phyloP scores from a whole-genome alignment of 371 early-diverging fungal species.

The Apophysomyces elegans region DNA sequence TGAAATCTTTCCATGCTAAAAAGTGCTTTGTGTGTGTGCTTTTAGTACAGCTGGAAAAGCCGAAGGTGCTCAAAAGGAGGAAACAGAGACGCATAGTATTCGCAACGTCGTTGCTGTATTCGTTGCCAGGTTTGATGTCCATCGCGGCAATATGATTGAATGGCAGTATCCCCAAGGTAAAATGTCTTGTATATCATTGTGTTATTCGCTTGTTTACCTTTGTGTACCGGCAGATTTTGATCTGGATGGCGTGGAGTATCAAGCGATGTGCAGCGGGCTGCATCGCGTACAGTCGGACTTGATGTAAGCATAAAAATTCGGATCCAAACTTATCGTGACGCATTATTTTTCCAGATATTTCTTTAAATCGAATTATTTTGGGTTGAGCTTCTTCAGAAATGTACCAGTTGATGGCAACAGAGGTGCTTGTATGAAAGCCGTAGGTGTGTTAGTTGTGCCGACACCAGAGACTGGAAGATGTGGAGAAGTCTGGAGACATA shows the following conservation, averaged over 20 bases:
- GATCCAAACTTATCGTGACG: not conserved
- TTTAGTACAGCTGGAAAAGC: not conserved
- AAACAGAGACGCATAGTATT: not conserved
- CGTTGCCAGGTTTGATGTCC: conserved; percentile 60
- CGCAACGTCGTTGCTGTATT: conserved; percentile 56
- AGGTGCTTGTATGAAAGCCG: conserved; percentile 63
- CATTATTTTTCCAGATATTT: conserved; percentile 48
- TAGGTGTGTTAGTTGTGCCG: conserved; percentile 59
- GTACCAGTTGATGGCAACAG: conserved; percentile 34
- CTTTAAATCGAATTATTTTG: conserved; percentile 45
- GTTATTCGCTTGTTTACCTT: no score
- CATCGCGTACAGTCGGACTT: conserved; percentile 57
- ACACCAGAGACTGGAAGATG: conserved; percentile 46
- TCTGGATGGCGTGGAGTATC: conserved; percentile 59
- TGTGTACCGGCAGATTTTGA: conserved; percentile 34
- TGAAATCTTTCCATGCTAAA: not conserved
- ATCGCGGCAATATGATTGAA: conserved; percentile 60
- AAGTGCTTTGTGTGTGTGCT: conserved; percentile 5
- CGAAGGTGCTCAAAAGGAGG: not conserved
- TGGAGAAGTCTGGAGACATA: conserved; percentile 58
- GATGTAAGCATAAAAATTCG: conserved; percentile 42
- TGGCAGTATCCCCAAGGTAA: conserved; percentile 62
- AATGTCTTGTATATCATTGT: not conserved
- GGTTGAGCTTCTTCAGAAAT: conserved; percentile 58
- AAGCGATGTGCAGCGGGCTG: conserved; percentile 66